These are phyloP conservation scores for Candida neerlandica DNA, from an alignment of 1,139 yeast genomes.

Conservation along the genomic window DNA sequence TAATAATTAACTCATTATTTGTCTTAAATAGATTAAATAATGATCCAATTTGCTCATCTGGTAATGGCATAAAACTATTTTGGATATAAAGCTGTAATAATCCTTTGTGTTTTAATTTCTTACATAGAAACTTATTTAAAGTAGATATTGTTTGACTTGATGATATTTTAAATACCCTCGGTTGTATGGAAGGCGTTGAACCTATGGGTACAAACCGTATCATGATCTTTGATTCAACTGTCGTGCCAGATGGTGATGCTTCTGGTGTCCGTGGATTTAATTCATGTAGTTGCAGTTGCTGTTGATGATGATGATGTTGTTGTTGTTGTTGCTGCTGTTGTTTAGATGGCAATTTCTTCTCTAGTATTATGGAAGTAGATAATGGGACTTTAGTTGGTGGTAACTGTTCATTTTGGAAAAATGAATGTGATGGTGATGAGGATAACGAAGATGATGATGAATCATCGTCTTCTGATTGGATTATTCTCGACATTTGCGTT, in stretches of 20 bases:
- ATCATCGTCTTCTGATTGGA: slow-evolving; percentile 21
- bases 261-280: slow-evolving; percentile 1
- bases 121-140: slow-evolving; percentile 45
- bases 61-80: slow-evolving; percentile 62
- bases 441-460: slow-evolving; percentile 15
- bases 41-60: slow-evolving; percentile 57
- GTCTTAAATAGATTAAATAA: slow-evolving; percentile 46
- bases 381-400: slow-evolving; percentile 22
- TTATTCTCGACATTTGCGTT: slow-evolving; percentile 10
- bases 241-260: neutral
- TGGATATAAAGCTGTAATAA: slow-evolving; percentile 48
- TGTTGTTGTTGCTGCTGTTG: slow-evolving; percentile 14
- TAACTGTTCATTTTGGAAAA: neutral
- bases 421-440: slow-evolving; percentile 8
- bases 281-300: slow-evolving; percentile 12
- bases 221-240: slow-evolving; percentile 30
- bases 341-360: slow-evolving; percentile 18
- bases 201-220: slow-evolving; percentile 63
- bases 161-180: slow-evolving; percentile 52
- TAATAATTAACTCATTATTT: slow-evolving; percentile 53
- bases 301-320: too few relatives aligned
- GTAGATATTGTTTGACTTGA: slow-evolving; percentile 49
- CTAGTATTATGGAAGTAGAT: slow-evolving; percentile 27
- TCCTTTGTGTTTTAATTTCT: slow-evolving; percentile 35
- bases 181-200: slow-evolving; percentile 51